Conservation (phyloP, 139 green algal species). For the Eudorina sp. region DNA sequence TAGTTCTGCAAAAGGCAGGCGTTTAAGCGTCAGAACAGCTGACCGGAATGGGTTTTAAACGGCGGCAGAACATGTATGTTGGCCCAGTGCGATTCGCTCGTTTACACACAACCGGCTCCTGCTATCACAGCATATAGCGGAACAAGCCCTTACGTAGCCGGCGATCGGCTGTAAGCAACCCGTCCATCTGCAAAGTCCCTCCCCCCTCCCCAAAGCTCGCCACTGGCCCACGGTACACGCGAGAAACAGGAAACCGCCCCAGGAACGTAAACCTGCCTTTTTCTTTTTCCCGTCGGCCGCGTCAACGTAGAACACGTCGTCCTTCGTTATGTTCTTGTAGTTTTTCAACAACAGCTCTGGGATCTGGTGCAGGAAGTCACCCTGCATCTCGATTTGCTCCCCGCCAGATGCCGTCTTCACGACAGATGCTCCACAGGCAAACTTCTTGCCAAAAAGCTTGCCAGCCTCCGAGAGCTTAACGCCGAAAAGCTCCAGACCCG, state of each 20-base stretch:
- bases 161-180: no score
- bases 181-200: no score
- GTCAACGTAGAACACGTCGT: slow-evolving; percentile 77
- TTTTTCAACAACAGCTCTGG: slow-evolving; percentile 88
- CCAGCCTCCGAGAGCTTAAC: slow-evolving; percentile 92
- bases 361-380: slow-evolving; percentile 81
- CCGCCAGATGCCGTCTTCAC: slow-evolving; percentile 87
- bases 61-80: no score
- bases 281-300: slow-evolving; percentile 78
- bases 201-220: no score
- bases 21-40: no score
- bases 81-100: no score
- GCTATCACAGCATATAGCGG: no score
- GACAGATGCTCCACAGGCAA: slow-evolving; percentile 93
- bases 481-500: slow-evolving; percentile 91
- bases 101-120: no score
- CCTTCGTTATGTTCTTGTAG: slow-evolving; percentile 79
- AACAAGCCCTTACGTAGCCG: no score
- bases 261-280: slow-evolving; percentile 1
- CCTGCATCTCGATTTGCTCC: slow-evolving; percentile 97
- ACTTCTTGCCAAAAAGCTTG: slow-evolving; percentile 99
- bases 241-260: no score
- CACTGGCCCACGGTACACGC: not conserved
- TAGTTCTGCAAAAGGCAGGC: slow-evolving; percentile 36
- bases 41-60: no score